These are phyloP conservation scores for Tuber calosporum DNA, from an alignment of 495 filamentous ascomycete species.

Conservation along the genomic window DNA sequence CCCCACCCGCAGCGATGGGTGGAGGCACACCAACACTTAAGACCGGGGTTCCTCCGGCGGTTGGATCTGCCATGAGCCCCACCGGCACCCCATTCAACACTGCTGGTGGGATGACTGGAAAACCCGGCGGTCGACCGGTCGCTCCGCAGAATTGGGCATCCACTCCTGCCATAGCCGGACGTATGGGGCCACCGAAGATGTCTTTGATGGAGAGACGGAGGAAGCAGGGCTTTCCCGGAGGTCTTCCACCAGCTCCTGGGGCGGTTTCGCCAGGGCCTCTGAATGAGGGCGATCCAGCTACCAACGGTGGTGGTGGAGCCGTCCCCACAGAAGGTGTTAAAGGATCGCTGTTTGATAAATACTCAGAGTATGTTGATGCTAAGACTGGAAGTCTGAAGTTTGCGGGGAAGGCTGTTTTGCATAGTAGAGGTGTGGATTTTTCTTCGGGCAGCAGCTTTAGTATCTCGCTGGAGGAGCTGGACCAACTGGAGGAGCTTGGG, in stretches of 20 bases:
- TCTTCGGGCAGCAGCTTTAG: slow-evolving; percentile 79
- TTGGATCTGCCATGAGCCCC: slow-evolving; percentile 23
- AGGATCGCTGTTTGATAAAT: slow-evolving; percentile 77
- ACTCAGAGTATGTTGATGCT: slow-evolving; percentile 83
- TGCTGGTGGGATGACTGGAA: slow-evolving; percentile 25
- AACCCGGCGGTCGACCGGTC: slow-evolving; percentile 42
- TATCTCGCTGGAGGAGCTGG: slow-evolving; percentile 93
- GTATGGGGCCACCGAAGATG: slow-evolving; percentile 44
- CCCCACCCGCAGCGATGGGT: slow-evolving; percentile 43
- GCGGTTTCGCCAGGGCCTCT: slow-evolving; percentile 12
- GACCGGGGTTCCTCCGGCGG: slow-evolving; percentile 43
- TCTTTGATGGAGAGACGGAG: slow-evolving; percentile 46
- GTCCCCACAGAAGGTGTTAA: slow-evolving; percentile 35
- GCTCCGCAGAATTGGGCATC: slow-evolving; percentile 49
- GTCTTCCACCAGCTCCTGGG: slow-evolving; percentile 16
- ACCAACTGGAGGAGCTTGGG: slow-evolving; percentile 87
- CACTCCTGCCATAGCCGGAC: slow-evolving; percentile 46
- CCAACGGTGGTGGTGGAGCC: slow-evolving; percentile 16
- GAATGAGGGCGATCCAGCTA: slow-evolving; percentile 5
- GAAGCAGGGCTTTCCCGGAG: slow-evolving; percentile 28
- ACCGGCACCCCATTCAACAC: slow-evolving; percentile 18
- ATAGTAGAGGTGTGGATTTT: slow-evolving; percentile 84
- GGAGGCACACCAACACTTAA: slow-evolving; percentile 26
- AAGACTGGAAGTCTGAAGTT: slow-evolving; percentile 88
- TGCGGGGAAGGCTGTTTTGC: slow-evolving; percentile 83